These are phyloP conservation scores for Flaveria linearis DNA, from an alignment of 129 eudicot genomes.

Conservation along the genomic window DNA sequence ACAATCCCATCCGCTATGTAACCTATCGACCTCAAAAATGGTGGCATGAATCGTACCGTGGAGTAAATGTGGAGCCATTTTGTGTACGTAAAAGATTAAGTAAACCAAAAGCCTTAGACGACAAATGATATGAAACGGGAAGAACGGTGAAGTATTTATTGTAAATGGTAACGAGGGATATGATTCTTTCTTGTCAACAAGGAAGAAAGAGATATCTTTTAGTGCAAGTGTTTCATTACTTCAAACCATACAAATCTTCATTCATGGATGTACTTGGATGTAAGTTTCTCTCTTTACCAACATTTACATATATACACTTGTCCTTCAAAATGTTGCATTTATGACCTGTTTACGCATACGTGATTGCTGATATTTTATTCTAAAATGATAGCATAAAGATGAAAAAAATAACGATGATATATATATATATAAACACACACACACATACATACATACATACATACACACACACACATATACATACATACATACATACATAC, in stretches of 20 bases:
- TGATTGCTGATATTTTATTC: background rate
- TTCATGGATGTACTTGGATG: conserved; percentile 35
- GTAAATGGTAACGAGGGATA: conserved; percentile 21
- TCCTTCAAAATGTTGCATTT: conserved; percentile 15
- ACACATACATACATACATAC: too few relatives aligned
- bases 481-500: too few relatives aligned
- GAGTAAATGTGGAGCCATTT: conserved; percentile 67
- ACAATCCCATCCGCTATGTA: conserved; percentile 44
- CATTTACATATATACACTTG: conserved; percentile 5
- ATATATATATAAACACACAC: too few relatives aligned
- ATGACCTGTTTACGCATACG: background rate
- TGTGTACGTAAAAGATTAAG: too few relatives aligned
- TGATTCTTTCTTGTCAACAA: conserved; percentile 19
- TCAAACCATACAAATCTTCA: conserved; percentile 33
- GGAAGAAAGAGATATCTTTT: conserved; percentile 46
- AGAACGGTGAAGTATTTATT: conserved; percentile 15
- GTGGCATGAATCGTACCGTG: conserved; percentile 78
- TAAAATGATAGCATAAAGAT: too few relatives aligned
- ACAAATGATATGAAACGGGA: background rate
- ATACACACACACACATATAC: too few relatives aligned
- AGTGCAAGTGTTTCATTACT: conserved; percentile 34
- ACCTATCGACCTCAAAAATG: conserved; percentile 58
- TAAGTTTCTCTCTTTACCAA: conserved; percentile 25
- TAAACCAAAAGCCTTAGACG: conserved; percentile 14
- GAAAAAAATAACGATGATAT: too few relatives aligned